phyloP scores from a whole-genome alignment of 1,139 yeast genomes.

The Blastobotrys niveus region DNA sequence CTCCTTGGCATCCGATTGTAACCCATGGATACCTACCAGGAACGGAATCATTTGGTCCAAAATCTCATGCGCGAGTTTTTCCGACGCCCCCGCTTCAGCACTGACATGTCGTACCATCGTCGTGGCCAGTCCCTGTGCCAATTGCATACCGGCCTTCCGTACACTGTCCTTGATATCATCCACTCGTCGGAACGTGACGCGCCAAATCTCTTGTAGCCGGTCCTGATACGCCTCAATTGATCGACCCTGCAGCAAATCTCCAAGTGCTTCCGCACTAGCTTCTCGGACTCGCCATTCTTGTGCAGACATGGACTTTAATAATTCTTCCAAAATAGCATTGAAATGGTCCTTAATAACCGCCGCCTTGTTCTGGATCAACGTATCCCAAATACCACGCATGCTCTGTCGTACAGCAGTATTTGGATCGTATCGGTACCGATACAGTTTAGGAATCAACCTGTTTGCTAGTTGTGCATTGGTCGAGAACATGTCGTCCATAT shows the following conservation, averaged over 20 bases:
- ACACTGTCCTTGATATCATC: conserved; percentile 96
- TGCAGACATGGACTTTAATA: conserved; percentile 65
- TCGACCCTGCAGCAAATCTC: conserved; percentile 61
- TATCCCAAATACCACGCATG: conserved; percentile 86
- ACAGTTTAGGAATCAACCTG: conserved; percentile 73
- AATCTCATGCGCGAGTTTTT: conserved; percentile 45
- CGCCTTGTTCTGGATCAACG: conserved; percentile 59
- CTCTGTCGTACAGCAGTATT: conserved; percentile 65
- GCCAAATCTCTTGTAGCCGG: conserved; percentile 68
- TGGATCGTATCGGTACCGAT: conserved; percentile 82
- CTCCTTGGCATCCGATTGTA: conserved; percentile 82
- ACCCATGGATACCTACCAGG: conserved; percentile 69
- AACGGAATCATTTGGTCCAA: conserved; percentile 68
- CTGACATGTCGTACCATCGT: conserved; percentile 56
- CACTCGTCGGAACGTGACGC: conserved; percentile 78
- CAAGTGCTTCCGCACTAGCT: conserved; percentile 73
- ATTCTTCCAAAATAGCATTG: conserved; percentile 55
- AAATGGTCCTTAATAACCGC: conserved; percentile 51
- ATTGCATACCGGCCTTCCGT: conserved; percentile 65
- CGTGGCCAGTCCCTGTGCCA: conserved; percentile 64
- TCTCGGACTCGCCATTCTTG: conserved; percentile 94
- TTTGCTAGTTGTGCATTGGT: conserved; percentile 51
- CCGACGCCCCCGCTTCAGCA: conserved; percentile 36
- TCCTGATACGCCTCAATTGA: conserved; percentile 50
- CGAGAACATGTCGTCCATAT: conserved; percentile 57